Conservation (phyloP, 1,284 basidiomycete species). For the Entoloma clypeatum region DNA sequence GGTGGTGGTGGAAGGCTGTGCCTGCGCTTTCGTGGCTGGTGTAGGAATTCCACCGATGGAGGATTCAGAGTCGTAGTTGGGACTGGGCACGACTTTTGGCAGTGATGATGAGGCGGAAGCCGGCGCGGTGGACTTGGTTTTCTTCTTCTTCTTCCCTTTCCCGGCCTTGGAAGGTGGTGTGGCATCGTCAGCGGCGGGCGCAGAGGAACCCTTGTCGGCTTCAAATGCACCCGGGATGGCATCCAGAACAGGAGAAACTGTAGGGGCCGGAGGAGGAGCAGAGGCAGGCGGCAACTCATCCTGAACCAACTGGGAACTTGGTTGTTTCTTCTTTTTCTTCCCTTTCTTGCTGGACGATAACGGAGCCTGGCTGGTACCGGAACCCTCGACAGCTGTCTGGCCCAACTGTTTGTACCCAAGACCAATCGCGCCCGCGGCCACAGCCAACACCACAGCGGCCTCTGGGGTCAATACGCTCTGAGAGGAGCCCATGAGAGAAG, state of each 20-base stretch:
- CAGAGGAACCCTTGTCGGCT: no score
- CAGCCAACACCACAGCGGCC: constrained; percentile 34
- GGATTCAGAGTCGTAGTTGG: constrained; percentile 16
- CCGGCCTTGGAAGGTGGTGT: constrained; percentile 4
- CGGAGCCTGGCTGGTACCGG: neutral
- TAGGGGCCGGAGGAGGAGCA: constrained; percentile 22
- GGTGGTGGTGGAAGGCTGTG: constrained; percentile 18
- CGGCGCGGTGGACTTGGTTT: constrained; percentile 5
- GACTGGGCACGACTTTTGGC: constrained; percentile 9
- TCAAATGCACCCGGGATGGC: constrained; percentile 47
- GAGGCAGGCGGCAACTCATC: constrained; percentile 4
- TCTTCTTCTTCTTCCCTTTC: constrained; percentile 21
- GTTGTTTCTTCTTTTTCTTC: constrained; percentile 28
- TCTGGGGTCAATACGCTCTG: constrained; percentile 45
- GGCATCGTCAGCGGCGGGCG: neutral
- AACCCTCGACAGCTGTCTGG: constrained; percentile 13
- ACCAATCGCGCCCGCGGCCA: constrained; percentile 42
- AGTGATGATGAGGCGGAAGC: constrained; percentile 2
- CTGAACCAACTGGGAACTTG: neutral
- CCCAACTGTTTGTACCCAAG: constrained; percentile 36
- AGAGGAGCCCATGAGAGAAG: constrained; percentile 43
- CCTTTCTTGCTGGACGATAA: constrained; percentile 26
- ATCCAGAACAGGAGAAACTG: constrained; percentile 36
- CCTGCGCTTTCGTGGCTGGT: constrained; percentile 6
- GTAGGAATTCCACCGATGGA: constrained; percentile 6